Evolutionary conservation across 352 stramenopile genomes (phyloP), one percentile per base, ranked within the genome.

Genomic region (Globisporangium takayamanum): DNA sequence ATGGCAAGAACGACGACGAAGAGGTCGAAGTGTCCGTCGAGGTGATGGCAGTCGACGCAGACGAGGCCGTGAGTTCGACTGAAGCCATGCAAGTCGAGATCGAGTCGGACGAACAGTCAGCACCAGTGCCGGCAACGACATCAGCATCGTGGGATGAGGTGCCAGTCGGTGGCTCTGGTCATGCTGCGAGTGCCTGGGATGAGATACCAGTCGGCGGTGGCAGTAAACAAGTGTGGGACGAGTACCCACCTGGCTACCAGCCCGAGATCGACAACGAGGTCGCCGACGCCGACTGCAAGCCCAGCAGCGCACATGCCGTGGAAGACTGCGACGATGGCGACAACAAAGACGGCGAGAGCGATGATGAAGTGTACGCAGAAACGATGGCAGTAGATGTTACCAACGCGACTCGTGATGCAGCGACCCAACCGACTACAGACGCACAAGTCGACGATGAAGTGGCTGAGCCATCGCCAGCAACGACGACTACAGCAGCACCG

Each of bases 141-240:
- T 7, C 10, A 26, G 20, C 20, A 12, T 30, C 44, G 7, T 51
- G 46, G 15, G n/a, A 50, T 30, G 45, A 50, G 2, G 22, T 30
- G 5, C 18, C 50, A 36, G 36, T 61, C 42, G 26, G 49, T 28
- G n/a, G 36, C 47, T 26, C 22, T 45, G 37, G 18, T 56, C 20
- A 37, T 50, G 39, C 15, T 14, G 2, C 8, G 10, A 44, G 52
- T 22, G 50, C 57, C 15, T 63, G 57, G 57, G 58, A 59, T 48
- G 58, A 59, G 2, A 48, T 30, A 3, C 58, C 51, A 26, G 51
- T 64, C 46, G 47, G 55, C 55, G 45, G 30, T 42, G 39, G 15
- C 37, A 41, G 39, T 50, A 49, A 41, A 30, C 51, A 55, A 51
- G 14, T 42, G 28, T 55, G 26, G 55, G 55, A 57, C 5, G 52